phyloP scores from a whole-genome alignment of 2,329 filamentous ascomycete genomes.

The Hypoxylon sp. region DNA sequence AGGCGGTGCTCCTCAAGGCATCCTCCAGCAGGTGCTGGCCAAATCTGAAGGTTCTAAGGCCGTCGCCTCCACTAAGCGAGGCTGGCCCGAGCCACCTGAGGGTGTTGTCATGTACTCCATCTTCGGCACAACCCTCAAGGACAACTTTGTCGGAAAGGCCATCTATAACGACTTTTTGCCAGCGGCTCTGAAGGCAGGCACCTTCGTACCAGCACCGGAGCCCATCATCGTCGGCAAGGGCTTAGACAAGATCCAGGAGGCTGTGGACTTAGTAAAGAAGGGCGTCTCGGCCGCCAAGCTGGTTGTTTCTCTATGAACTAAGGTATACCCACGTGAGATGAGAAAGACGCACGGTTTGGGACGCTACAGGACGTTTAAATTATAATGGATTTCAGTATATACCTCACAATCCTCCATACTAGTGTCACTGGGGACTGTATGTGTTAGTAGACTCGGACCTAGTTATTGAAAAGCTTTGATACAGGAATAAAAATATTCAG shows the following conservation, averaged over 20 bases:
- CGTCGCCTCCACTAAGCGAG: conserved; percentile 50
- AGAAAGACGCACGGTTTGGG: background rate
- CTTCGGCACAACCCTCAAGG: conserved; percentile 49
- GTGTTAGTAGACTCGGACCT: conserved; percentile 1
- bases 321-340: conserved; percentile 20
- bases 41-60: conserved; percentile 48
- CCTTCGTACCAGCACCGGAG: conserved; percentile 57
- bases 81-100: conserved; percentile 48
- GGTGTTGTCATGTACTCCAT: conserved; percentile 51
- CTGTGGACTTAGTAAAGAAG: conserved; percentile 55
- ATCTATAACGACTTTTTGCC: conserved; percentile 60
- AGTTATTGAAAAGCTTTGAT: conserved; percentile 15
- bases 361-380: background rate
- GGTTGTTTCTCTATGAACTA: conserved; percentile 53
- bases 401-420: conserved; percentile 6
- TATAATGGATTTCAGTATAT: conserved; percentile 19
- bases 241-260: conserved; percentile 60
- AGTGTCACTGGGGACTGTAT: background rate
- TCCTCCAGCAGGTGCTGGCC: conserved; percentile 51
- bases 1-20: conserved; percentile 36
- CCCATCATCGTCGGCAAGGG: conserved; percentile 59
- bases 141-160: conserved; percentile 51
- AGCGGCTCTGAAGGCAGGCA: conserved; percentile 55
- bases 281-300: conserved; percentile 62
- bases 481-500: conserved; percentile 18